Percentiles rank a stretch among this genome's conserved stretches.
Conservation (phyloP, 257 asterid genomes). For the Cruciata laevipes region DNA sequence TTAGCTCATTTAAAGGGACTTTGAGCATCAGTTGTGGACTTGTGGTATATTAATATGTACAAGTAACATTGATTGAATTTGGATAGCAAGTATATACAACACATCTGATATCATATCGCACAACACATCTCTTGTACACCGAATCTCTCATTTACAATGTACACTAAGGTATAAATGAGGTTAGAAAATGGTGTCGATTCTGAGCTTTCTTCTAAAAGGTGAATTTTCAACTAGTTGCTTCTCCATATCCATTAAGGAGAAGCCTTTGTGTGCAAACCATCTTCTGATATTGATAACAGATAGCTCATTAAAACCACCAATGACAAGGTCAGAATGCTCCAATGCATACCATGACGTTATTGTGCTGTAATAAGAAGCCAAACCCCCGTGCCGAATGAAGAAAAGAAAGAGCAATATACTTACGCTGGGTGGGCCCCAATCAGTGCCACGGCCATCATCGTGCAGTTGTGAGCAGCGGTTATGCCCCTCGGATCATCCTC, state of each 20-base stretch:
- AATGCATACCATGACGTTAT: constrained; percentile 31
- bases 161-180: not conserved
- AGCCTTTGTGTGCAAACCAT: constrained; percentile 75
- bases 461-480: constrained; percentile 96
- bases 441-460: constrained; percentile 94
- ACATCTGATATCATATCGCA: too few relatives aligned
- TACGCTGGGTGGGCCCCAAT: constrained; percentile 99
- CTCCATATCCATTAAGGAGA: constrained; percentile 80
- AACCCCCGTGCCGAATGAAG: not conserved
- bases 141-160: constrained; percentile 13
- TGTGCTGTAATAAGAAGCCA: not conserved
- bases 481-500: constrained; percentile 94
- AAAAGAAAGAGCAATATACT: constrained; percentile 13
- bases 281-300: constrained; percentile 89
- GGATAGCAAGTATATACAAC: not conserved
- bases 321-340: constrained; percentile 86
- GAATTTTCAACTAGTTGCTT: constrained; percentile 66
- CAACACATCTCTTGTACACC: not conserved
- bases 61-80: not conserved
- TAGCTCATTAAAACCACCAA: constrained; percentile 70
- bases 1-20: not conserved
- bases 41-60: constrained; percentile 10
- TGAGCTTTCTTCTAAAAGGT: constrained; percentile 76
- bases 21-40: not conserved
- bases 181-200: constrained; percentile 78